phyloP scores from a whole-genome alignment of 1,284 basidiomycete species.

The Cryptococcus sp. region DNA sequence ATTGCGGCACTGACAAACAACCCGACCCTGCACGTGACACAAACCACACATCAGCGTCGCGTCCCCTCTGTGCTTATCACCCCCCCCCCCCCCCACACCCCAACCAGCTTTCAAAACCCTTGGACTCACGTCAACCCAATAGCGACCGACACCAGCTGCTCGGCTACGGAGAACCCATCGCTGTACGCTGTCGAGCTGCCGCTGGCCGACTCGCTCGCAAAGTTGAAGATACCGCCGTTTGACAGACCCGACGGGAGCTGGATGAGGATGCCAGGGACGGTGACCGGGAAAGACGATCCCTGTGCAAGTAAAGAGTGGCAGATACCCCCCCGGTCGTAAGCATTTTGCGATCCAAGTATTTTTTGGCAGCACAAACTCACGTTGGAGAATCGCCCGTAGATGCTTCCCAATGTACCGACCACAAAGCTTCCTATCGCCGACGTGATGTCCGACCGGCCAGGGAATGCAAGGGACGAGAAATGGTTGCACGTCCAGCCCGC shows the following conservation, averaged over 20 bases:
- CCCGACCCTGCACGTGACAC: slow-evolving; percentile 67
- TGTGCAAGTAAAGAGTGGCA: neutral
- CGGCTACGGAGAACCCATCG: slow-evolving; percentile 46
- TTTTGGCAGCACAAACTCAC: slow-evolving; percentile 69
- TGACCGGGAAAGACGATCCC: slow-evolving; percentile 49
- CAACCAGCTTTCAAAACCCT: neutral
- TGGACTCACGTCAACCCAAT: slow-evolving; percentile 52
- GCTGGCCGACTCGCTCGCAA: slow-evolving; percentile 18
- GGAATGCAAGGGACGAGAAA: slow-evolving; percentile 64
- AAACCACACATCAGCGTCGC: neutral
- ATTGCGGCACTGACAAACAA: slow-evolving; percentile 56
- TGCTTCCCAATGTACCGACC: slow-evolving; percentile 76
- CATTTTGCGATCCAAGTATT: slow-evolving; percentile 19
- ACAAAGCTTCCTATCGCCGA: slow-evolving; percentile 73
- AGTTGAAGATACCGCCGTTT: slow-evolving; percentile 72
- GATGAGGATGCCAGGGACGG: slow-evolving; percentile 70
- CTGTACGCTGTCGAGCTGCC: slow-evolving; percentile 18
- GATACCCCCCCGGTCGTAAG: slow-evolving; percentile 4
- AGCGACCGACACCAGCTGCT: slow-evolving; percentile 51
- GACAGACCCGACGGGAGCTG: slow-evolving; percentile 84
- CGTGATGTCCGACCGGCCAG: slow-evolving; percentile 67
- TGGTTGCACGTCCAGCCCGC: slow-evolving; percentile 74
- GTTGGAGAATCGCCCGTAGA: slow-evolving; percentile 75
- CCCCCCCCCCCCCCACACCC: too few relatives aligned
- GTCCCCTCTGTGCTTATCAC: too few relatives aligned